These are phyloP conservation scores for Biscogniauxia marginata DNA, from an alignment of 2,329 filamentous ascomycete species.

Conservation along the genomic window DNA sequence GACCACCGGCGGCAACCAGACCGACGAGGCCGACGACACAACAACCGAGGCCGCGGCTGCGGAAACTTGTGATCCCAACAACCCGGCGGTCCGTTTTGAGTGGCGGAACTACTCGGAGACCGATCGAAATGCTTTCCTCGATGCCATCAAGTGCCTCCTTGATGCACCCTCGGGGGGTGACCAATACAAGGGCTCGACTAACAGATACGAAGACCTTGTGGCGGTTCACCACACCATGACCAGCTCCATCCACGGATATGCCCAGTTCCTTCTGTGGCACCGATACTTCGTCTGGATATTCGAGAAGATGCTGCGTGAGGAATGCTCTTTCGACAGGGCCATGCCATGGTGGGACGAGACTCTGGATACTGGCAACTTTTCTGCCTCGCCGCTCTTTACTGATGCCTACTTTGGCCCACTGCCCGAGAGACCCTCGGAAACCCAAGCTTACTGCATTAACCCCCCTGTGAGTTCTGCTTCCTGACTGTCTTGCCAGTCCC, in stretches of 20 bases:
- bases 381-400: constrained; percentile 31
- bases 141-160: constrained; percentile 36
- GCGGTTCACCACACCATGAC: constrained; percentile 37
- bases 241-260: constrained; percentile 31
- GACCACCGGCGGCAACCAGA: constrained; percentile 8
- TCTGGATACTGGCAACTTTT: constrained; percentile 33
- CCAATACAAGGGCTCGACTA: constrained; percentile 26
- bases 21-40: constrained; percentile 4
- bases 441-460: constrained; percentile 33
- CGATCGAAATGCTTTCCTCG: constrained; percentile 33
- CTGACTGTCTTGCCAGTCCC: not conserved
- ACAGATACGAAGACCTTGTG: constrained; percentile 39
- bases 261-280: constrained; percentile 41
- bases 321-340: constrained; percentile 37
- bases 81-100: constrained; percentile 28
- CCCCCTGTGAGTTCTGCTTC: constrained; percentile 29
- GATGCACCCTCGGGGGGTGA: constrained; percentile 28
- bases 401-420: constrained; percentile 30
- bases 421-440: constrained; percentile 25
- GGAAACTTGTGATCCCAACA: constrained; percentile 26
- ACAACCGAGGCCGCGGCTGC: constrained; percentile 7
- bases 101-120: constrained; percentile 32
- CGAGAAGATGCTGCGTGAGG: constrained; percentile 37
- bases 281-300: constrained; percentile 37
- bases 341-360: constrained; percentile 44